phyloP scores from a whole-genome alignment of 2,329 filamentous ascomycete genomes.

The Fusarium brevicatenulatum region DNA sequence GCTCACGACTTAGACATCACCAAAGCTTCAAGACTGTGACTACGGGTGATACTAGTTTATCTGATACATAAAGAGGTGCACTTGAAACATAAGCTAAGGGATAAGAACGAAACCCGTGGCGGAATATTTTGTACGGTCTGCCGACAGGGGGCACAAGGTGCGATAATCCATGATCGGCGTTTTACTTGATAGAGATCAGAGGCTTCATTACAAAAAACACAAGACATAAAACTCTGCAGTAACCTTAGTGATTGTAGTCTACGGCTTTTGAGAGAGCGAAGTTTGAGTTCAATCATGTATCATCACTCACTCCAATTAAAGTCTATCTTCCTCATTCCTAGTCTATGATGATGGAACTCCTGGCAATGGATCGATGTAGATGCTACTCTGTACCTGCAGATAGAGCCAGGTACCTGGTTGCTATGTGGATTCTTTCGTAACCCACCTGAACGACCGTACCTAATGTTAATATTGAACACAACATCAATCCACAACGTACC shows the following conservation, averaged over 20 bases:
- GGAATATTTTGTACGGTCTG: not conserved
- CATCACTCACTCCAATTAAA: not conserved
- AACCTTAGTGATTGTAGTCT: no score
- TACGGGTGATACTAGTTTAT: not conserved
- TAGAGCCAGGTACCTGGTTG: not conserved
- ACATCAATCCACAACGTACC: not conserved
- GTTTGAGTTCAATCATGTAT: not conserved
- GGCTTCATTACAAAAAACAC: not conserved
- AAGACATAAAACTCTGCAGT: not conserved
- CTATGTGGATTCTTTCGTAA: not conserved
- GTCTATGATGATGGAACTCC: not conserved
- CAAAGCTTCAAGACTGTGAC: not conserved
- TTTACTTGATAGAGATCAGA: not conserved
- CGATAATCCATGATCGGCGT: not conserved
- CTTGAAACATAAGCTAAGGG: not conserved
- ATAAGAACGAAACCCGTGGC: not conserved
- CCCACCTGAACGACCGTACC: not conserved
- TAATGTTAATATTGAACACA: slow-evolving; percentile 2
- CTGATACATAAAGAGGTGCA: not conserved
- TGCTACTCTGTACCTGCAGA: not conserved
- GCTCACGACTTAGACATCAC: not conserved
- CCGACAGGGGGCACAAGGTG: not conserved
- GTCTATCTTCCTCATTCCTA: not conserved
- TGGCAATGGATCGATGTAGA: not conserved
- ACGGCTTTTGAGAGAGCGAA: not conserved